Base-by-base conservation (phyloP, 148 eudicot genomes). In the Rhododendron simsii region DNA sequence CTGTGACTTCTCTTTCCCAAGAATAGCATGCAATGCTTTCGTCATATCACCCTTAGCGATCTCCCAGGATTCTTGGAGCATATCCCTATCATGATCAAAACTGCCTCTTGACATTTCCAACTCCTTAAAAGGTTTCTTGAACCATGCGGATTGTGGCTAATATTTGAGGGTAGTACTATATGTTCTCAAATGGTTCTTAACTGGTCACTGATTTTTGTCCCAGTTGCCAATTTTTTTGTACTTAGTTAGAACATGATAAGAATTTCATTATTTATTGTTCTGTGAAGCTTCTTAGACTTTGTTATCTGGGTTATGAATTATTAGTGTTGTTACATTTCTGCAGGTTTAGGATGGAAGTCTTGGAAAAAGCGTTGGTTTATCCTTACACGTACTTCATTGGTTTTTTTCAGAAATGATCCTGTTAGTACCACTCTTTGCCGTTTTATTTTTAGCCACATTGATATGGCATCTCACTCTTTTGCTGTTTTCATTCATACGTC, bases 311-410 rank as follows among this genome's bases (percentile, higher is more conserved):
- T 51, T 78, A 41, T 78, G 26, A 57, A 78, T 30, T 59, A 16
- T 45, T 44, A n/a, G 33, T 28, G 44, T 67, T 84, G 47, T 73
- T 13, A 7, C 80, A 61, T 87, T 89, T 51, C 59, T 92, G 91
- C 98, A 98, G 99, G 99, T 33, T 87, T 98, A 90, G 99, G 99
- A 57, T 98, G 99, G 99, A 98, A 93, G 88, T 95, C 97, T 78
- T 98, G 99, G 99, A 98, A 98, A 87, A 98, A 98, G 89, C 96
- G 99, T 73, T 98, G 99, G 99, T 95, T 98, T 87, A 98, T 98
- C 90, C 92, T 98, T 81, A 98, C 98, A 21, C 96, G 98, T 33
- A 94, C 98, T 82, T 95, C 99, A 47, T 89, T 98, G 91, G 99
- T 98, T 41, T 98, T 98, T 89, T 98, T 98, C 88, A 98, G 95